Evolutionary conservation across 495 filamentous ascomycete species (phyloP), one percentile per base, ranked within the genome.

Genomic region (Daldinia decipiens): DNA sequence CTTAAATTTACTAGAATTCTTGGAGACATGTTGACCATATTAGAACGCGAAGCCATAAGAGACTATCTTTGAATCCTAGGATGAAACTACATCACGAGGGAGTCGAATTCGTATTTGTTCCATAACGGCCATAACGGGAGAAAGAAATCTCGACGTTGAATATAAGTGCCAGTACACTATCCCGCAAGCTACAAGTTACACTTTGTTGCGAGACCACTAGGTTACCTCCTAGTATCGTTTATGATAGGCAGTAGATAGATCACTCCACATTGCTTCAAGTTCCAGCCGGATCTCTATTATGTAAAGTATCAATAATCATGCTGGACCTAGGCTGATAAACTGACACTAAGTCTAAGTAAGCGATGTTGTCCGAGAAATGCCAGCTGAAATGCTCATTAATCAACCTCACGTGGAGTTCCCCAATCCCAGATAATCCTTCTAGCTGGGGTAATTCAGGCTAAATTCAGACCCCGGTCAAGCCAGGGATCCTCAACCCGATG

Each of bases 391-490:
- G 17, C 21, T 24, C 19, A 47, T 47, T 7, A 5, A 31, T 15
- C 21, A n/a, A 63, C 51, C 55, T 68, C 59, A 69, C 62, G 66
- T 69, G 56, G 67, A 38, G 15, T 36, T 45, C 36, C 36, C 71
- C 64, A 68, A 53, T 57, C 36, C 65, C 32, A 60, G 58, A 45
- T 31, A 9, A 12, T 0, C 38, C 45, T 45, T 59, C 21, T 53
- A 40, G 40, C 63, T 51, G 59, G 59, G 67, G 62, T 24, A 54
- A 74, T 74, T 74, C 52, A 76, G 74, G 74, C 74, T 76, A 71
- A 76, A 74, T 72, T 24, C 56, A 29, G 57, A 62, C 56, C 65
- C 50, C 43, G 21, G 36, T 68, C 62, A 47, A 19, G 4, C 27
- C 6, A n/a, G 40, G 32, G 54, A 32, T 47, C 40, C 7, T 58